Evolutionary conservation across 176 grass and related monocot genomes (phyloP).

Genomic region (Zea mays): Zm-B73-REFERENCE-NAM-5.0 NC_050102.1:172701501-172702000

Average conservation of each 20-base stretch:
- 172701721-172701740: neutral
- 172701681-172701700: neutral
- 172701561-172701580: constrained; percentile 26
- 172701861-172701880: neutral
- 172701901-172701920: neutral
- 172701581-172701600: constrained; percentile 27
- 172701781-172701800: neutral
- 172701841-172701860: neutral
- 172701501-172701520: constrained; percentile 81
- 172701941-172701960: neutral
- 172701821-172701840: neutral
- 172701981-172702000: neutral
- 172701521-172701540: constrained; percentile 90
- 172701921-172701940: neutral
- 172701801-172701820: neutral
- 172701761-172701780: neutral
- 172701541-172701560: constrained; percentile 85
- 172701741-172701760: neutral
- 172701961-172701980: neutral
- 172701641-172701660: neutral
- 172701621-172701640: neutral
- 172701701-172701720: neutral
- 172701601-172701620: neutral
- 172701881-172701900: neutral
- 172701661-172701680: neutral